A percentile compares a stretch with the other conserved stretches of the same genome.
Conservation (phyloP, 1,284 basidiomycete genomes). For the Leccinum idahoense region DNA sequence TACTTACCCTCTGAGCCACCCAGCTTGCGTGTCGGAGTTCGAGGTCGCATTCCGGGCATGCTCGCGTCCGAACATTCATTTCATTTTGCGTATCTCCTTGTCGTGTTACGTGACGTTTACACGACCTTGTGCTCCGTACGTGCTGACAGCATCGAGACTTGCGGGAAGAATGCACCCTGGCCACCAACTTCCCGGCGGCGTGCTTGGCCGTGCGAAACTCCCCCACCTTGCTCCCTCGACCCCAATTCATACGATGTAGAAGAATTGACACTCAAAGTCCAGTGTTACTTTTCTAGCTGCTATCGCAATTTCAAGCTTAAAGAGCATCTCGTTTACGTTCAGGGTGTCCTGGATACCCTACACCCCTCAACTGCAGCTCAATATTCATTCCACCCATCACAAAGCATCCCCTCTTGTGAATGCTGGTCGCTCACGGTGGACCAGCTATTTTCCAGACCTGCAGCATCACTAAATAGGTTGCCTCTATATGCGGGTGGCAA, state of each 20-base stretch:
- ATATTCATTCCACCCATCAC: conserved; percentile 15
- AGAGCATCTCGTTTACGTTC: conserved; percentile 14
- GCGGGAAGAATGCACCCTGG: no score
- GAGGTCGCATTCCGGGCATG: no score
- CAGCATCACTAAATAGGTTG: background rate
- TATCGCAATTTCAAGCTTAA: conserved; percentile 11
- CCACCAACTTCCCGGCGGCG: no score
- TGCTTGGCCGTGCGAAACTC: conserved; percentile 13
- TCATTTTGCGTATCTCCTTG: no score
- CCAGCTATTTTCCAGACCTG: conserved; percentile 10
- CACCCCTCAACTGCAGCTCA: background rate
- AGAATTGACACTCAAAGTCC: background rate
- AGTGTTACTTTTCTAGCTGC: conserved; percentile 9
- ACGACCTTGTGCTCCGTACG: no score
- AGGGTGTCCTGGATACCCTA: conserved; percentile 6
- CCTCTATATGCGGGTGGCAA: background rate
- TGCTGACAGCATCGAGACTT: no score
- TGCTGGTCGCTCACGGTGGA: background rate
- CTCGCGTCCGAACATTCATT: no score
- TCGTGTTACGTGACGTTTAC: no score
- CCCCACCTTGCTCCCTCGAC: background rate
- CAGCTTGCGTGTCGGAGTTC: no score
- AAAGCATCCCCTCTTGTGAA: background rate
- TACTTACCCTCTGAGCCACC: no score
- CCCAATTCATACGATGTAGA: conserved; percentile 1